phyloP scores from a whole-genome alignment of 108 stramenopile genomes.

The Skeletonema menzelii region DNA sequence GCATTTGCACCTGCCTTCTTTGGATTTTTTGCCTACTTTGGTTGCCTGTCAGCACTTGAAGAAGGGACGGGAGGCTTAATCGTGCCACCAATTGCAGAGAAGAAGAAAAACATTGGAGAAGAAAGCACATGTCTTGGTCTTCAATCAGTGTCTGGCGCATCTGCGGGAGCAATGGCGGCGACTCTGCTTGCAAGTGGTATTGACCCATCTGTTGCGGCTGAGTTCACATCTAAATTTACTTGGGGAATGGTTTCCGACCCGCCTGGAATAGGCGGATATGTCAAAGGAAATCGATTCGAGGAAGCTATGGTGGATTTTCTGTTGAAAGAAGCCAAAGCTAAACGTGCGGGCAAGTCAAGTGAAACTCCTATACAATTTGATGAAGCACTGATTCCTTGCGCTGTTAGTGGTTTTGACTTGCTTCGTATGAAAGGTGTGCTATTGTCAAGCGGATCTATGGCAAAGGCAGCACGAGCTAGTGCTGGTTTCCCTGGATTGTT shows the following conservation, averaged over 20 bases:
- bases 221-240: slow-evolving; percentile 52
- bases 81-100: slow-evolving; percentile 16
- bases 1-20: slow-evolving; percentile 84
- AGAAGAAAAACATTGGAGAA: slow-evolving; percentile 9
- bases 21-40: slow-evolving; percentile 84
- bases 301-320: slow-evolving; percentile 52
- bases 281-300: slow-evolving; percentile 72
- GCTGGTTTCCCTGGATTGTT: slow-evolving; percentile 80
- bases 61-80: slow-evolving; percentile 47
- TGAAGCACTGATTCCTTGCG: slow-evolving; percentile 68
- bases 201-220: slow-evolving; percentile 55
- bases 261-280: slow-evolving; percentile 52
- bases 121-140: slow-evolving; percentile 9
- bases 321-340: slow-evolving; percentile 20
- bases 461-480: slow-evolving; percentile 74
- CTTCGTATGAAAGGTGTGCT: slow-evolving; percentile 48
- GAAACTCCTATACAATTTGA: slow-evolving; percentile 44
- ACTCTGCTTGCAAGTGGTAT: slow-evolving; percentile 70
- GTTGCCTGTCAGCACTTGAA: slow-evolving; percentile 61
- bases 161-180: slow-evolving; percentile 86
- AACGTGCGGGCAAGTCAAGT: neutral
- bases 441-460: slow-evolving; percentile 65
- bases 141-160: slow-evolving; percentile 69
- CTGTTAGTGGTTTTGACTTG: slow-evolving; percentile 76
- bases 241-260: slow-evolving; percentile 64